phyloP scores from a whole-genome alignment of 805 yeast genomes.

The Pichia phayaonensis region DNA sequence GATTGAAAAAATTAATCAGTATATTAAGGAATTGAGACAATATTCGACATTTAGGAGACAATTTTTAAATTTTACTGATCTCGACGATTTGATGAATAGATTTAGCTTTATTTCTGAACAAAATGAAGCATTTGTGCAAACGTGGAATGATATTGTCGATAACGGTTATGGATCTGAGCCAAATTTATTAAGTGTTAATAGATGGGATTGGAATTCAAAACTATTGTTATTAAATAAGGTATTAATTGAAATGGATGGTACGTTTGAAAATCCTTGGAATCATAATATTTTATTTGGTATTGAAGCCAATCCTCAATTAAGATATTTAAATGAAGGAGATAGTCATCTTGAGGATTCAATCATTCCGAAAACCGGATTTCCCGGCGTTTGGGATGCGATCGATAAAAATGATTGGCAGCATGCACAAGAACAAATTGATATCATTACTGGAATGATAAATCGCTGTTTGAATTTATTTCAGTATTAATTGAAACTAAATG shows the following conservation, averaged over 20 bases:
- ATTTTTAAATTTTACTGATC: slow-evolving; percentile 18
- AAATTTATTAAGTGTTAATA: slow-evolving; percentile 55
- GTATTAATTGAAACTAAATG: not conserved
- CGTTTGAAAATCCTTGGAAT: slow-evolving; percentile 54
- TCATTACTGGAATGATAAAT: slow-evolving; percentile 31
- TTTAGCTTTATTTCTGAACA: slow-evolving; percentile 39
- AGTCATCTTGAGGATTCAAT: slow-evolving; percentile 34
- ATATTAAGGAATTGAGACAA: slow-evolving; percentile 39
- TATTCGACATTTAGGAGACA: slow-evolving; percentile 17
- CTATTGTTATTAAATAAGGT: slow-evolving; percentile 47
- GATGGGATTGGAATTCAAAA: slow-evolving; percentile 79
- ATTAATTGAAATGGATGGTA: slow-evolving; percentile 39
- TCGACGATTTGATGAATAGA: slow-evolving; percentile 25
- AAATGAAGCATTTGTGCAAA: slow-evolving; percentile 46
- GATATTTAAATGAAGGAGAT: slow-evolving; percentile 21
- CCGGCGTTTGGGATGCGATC: slow-evolving; percentile 66
- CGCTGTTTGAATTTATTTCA: slow-evolving; percentile 20
- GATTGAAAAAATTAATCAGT: slow-evolving; percentile 36
- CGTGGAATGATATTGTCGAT: slow-evolving; percentile 54
- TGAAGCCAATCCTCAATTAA: slow-evolving; percentile 45
- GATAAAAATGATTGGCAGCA: slow-evolving; percentile 37
- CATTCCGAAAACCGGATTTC: slow-evolving; percentile 40
- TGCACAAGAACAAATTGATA: slow-evolving; percentile 49
- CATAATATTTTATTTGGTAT: slow-evolving; percentile 66
- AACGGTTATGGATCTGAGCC: slow-evolving; percentile 63